Conservation (phyloP, 495 filamentous ascomycete species). For the Letharia lupina region DNA sequence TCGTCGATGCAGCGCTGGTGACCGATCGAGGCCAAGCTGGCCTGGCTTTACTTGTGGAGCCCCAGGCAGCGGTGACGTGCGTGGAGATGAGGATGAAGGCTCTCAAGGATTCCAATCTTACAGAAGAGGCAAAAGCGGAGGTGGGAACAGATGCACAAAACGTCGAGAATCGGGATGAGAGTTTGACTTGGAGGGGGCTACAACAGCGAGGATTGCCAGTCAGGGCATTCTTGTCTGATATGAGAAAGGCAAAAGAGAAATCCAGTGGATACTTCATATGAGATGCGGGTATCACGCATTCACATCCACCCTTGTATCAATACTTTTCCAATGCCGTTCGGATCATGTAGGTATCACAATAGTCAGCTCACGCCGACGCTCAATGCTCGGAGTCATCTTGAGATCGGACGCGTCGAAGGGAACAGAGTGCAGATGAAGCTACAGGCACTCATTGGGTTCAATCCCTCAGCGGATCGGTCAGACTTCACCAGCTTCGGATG, state of each 20-base stretch:
- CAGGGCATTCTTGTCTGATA: background rate
- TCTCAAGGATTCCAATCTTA: background rate
- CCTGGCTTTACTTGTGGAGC: background rate
- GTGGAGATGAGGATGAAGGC: background rate
- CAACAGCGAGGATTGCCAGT: background rate
- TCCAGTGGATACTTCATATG: background rate
- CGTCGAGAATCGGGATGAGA: background rate
- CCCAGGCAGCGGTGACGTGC: background rate
- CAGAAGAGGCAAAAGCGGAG: background rate
- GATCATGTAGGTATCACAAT: background rate
- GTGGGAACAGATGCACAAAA: background rate
- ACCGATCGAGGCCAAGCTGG: background rate
- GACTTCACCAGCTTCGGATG: background rate
- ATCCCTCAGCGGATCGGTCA: background rate
- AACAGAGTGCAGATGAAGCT: background rate
- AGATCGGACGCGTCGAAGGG: background rate
- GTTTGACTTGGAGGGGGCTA: background rate
- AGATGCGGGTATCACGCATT: background rate
- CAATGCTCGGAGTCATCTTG: background rate
- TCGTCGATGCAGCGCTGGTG: background rate
- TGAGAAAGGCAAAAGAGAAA: background rate
- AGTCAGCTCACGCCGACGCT: background rate
- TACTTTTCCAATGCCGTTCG: background rate
- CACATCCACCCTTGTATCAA: background rate
- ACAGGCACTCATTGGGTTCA: background rate